Evolutionary conservation across 2,329 filamentous ascomycete genomes (phyloP).

Genomic region (Fusarium virguliforme): DNA sequence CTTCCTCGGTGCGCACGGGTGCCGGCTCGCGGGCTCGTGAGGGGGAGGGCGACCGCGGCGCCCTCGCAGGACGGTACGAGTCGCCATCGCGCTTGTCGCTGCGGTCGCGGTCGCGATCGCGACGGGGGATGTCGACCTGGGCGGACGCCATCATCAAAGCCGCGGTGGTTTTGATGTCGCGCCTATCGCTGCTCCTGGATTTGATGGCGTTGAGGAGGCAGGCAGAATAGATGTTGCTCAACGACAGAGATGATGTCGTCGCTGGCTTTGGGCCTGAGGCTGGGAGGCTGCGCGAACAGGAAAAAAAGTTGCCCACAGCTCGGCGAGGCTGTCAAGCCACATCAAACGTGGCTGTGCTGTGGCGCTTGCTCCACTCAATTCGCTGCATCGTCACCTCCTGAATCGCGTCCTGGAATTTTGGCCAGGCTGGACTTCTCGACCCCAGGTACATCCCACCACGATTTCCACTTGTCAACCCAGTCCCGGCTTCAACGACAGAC

Average conservation of each 20-base stretch:
- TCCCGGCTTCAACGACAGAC: conserved; percentile 35
- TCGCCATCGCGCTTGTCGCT: conserved; percentile 63
- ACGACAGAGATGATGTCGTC: conserved; percentile 35
- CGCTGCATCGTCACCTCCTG: conserved; percentile 43
- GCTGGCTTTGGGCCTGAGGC: conserved; percentile 32
- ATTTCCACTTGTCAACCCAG: conserved; percentile 36
- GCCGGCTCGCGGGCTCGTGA: conserved; percentile 56
- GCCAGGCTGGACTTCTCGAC: conserved; percentile 45
- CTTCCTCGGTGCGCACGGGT: conserved; percentile 76
- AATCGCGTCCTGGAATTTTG: conserved; percentile 45
- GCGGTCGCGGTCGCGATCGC: conserved; percentile 56
- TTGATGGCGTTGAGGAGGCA: conserved; percentile 36
- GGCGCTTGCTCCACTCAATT: conserved; percentile 30
- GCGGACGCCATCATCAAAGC: conserved; percentile 62
- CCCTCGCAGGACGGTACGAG: conserved; percentile 64
- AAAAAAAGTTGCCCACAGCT: conserved; percentile 51
- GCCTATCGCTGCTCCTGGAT: conserved; percentile 10
- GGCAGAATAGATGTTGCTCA: conserved; percentile 30
- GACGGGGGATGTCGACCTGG: conserved; percentile 60
- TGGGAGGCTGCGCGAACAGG: conserved; percentile 34
- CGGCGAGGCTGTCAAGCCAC: conserved; percentile 30
- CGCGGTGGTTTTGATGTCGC: conserved; percentile 17
- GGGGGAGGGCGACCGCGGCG: conserved; percentile 46
- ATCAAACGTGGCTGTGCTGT: conserved; percentile 33
- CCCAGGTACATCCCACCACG: conserved; percentile 33